Evolutionary conservation across 305 asterid genomes (phyloP), one percentile per base, ranked within the genome.

Genomic region (Fraxinus greggii): DNA sequence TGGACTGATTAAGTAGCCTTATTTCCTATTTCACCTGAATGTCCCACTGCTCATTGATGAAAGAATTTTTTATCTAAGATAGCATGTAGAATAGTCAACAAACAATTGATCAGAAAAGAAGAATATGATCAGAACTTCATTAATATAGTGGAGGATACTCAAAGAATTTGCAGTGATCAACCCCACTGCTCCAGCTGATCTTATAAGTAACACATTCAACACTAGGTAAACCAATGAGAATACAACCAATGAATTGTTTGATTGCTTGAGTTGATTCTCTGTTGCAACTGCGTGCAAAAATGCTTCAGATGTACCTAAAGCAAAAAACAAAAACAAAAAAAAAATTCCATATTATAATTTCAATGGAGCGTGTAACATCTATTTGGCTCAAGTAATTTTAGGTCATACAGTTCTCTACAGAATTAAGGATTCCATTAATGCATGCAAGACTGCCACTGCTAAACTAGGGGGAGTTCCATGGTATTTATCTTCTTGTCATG

Each of bases 271-370:
- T 87, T 93, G 90, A 67, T 83, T 82, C 92, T 96, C 93, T 40
- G 93, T 88, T 78, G 99, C 99, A 84, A 96, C 97, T 31, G 99
- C 98, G 72, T 94, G 99, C 90, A 96, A 78, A 90, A 96, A 96
- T 78, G 98, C 98, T 86, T 96, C 99, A 36, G 98, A 93, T 67
- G 98, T 96, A 85, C 98, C 99, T 96, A 90, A 81, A 38, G 56
- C 61, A 0, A 81, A 76, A 76, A 78, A 74, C 51, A 9, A 40
- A 40, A 40, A 8, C 8, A 1, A 19, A 59, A 79, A 7, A 59
- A 79, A 5, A 33, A 42, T 19, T 61, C 61, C 38, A 69, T 28
- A 29, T 1, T 28, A 78, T 24, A 26, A 84, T 35, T 48, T 15
- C 69, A 21, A 79, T 29, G 17, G 40, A 32, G 63, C 13, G 10